Conservation (phyloP, 2,329 filamentous ascomycete genomes). For the Cordyceps pruinosa region DNA sequence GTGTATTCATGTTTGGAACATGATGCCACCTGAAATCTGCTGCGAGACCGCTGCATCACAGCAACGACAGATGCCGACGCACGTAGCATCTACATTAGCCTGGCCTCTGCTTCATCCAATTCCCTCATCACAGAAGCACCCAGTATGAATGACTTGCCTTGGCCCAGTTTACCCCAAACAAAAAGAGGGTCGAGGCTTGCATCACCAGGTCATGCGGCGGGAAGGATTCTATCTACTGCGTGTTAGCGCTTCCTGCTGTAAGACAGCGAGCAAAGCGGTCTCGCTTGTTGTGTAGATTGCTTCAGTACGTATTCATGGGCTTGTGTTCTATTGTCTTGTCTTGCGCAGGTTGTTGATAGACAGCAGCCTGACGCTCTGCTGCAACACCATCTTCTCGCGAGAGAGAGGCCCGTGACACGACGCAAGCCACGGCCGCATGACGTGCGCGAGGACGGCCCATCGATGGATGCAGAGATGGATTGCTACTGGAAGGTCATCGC, state of each 20-base stretch:
- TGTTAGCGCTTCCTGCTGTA: background rate
- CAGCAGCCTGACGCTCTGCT: too few relatives aligned
- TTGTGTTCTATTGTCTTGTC: too few relatives aligned
- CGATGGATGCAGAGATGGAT: background rate
- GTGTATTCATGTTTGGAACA: too few relatives aligned
- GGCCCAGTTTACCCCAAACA: background rate
- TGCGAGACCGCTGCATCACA: too few relatives aligned
- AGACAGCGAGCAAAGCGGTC: background rate
- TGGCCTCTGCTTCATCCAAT: background rate
- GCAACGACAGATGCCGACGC: too few relatives aligned
- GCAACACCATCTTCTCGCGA: too few relatives aligned
- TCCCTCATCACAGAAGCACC: background rate
- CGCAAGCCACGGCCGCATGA: background rate
- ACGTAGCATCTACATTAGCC: too few relatives aligned
- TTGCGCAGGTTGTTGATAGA: too few relatives aligned
- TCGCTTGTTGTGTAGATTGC: background rate
- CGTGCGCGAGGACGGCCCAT: background rate
- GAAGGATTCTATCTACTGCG: background rate
- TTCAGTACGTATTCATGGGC: background rate
- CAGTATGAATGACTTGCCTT: background rate
- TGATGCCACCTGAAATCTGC: too few relatives aligned
- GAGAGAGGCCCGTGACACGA: too few relatives aligned
- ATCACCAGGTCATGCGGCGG: conserved; percentile 9
- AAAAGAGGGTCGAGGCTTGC: conserved; percentile 12
- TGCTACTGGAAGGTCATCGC: background rate